These are phyloP conservation scores for Bacterosira constricta DNA, from an alignment of 108 stramenopile species.

Conservation along the genomic window DNA sequence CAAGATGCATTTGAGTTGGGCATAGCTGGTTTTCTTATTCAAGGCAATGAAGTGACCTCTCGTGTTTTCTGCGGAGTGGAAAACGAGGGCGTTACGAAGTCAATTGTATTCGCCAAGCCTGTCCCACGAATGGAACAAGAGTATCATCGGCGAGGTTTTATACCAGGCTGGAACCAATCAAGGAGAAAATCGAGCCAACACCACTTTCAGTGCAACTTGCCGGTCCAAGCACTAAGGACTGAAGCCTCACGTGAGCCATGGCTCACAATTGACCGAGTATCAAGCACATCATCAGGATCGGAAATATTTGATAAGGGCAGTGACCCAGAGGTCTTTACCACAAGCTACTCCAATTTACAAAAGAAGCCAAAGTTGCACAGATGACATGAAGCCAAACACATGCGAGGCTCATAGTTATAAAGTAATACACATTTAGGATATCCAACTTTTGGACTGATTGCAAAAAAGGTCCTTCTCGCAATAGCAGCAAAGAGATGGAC, in stretches of 20 bases:
- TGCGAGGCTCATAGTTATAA: too few species aligned
- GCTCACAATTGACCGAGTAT: constrained; percentile 19
- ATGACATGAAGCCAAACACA: too few species aligned
- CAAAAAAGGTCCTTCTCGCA: too few species aligned
- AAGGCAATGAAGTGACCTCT: background rate
- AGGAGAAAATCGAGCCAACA: constrained; percentile 1
- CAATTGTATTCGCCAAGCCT: constrained; percentile 1
- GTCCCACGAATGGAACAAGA: constrained; percentile 19
- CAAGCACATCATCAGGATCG: constrained; percentile 28
- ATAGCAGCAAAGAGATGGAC: too few species aligned
- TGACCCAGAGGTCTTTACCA: constrained; percentile 15
- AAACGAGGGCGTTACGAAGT: background rate
- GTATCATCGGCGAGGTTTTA: background rate
- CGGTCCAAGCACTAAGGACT: constrained; percentile 23
- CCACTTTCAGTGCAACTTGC: constrained; percentile 12
- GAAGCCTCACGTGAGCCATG: constrained; percentile 9
- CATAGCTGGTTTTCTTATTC: background rate
- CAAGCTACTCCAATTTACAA: constrained; percentile 18
- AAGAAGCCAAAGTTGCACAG: too few species aligned
- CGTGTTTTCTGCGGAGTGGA: background rate
- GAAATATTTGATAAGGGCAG: constrained; percentile 20
- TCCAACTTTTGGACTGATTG: too few species aligned
- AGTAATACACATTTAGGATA: too few species aligned
- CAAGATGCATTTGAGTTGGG: background rate
- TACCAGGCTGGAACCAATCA: background rate